A percentile compares a stretch with the other conserved stretches of the same genome.
Conservation (phyloP, 768 basidiomycete species). For the Auriscalpium orientale region DNA sequence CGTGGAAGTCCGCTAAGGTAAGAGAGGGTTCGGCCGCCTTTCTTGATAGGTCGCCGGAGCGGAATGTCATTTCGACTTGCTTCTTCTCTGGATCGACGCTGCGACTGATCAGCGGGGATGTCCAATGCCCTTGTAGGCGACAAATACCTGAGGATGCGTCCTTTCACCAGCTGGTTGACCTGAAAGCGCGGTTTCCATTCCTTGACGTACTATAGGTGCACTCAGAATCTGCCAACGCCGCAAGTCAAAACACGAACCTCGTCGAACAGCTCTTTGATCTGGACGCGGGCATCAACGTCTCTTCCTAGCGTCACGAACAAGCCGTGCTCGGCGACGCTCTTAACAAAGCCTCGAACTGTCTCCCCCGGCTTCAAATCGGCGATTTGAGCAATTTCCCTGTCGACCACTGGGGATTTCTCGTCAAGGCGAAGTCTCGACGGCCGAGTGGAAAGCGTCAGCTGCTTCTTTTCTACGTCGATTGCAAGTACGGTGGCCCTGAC, state of each 20-base stretch:
- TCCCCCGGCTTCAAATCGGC: slow-evolving; percentile 64
- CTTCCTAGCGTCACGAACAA: slow-evolving; percentile 83
- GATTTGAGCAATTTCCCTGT: slow-evolving; percentile 59
- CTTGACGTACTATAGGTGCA: slow-evolving; percentile 67
- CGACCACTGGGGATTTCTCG: slow-evolving; percentile 41
- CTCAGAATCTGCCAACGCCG: not conserved
- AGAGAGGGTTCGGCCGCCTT: slow-evolving; percentile 26
- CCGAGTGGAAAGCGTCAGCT: slow-evolving; percentile 76
- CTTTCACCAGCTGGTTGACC: slow-evolving; percentile 78
- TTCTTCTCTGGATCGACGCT: slow-evolving; percentile 54
- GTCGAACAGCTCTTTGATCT: slow-evolving; percentile 90
- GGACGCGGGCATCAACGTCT: slow-evolving; percentile 82
- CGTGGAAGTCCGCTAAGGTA: slow-evolving; percentile 49
- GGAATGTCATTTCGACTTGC: slow-evolving; percentile 88
- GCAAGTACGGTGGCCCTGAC: slow-evolving; percentile 65
- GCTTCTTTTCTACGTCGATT: slow-evolving; percentile 58
- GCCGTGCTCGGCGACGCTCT: slow-evolving; percentile 79
- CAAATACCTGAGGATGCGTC: slow-evolving; percentile 70
- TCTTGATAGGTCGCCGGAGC: slow-evolving; percentile 49
- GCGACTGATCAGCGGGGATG: not conserved
- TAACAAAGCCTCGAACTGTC: slow-evolving; percentile 82
- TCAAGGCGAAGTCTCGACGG: slow-evolving; percentile 58
- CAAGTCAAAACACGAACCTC: slow-evolving; percentile 39
- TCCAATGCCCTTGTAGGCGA: not conserved
- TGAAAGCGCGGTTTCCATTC: slow-evolving; percentile 87